Evolutionary conservation across 352 stramenopile genomes (phyloP), one percentile per base, ranked within the genome.

Genomic region (Phytophthora nicotianae): DNA sequence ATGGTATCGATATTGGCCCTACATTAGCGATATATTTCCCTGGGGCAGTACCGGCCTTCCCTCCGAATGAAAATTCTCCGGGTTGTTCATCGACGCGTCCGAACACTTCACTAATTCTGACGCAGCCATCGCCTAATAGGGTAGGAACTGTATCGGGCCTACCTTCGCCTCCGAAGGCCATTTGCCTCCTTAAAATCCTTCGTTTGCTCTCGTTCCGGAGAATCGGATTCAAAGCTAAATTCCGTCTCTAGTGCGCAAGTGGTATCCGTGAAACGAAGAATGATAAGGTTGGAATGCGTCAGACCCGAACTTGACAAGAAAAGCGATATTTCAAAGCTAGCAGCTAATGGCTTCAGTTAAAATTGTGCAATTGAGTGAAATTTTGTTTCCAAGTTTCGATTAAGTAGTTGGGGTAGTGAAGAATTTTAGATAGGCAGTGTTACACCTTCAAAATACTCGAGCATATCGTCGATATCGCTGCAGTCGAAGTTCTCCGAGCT

Each of bases 361-460:
- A n/a, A n/a, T n/a, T n/a, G n/a, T n/a, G n/a, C n/a, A n/a, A n/a
- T n/a, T n/a, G n/a, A n/a, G n/a, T n/a, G n/a, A n/a, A 16, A 19
- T 32, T 50, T 35, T 53, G 5, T 55, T 43, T 54, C 62, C 19
- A 3, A 20, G 7, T 33, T 47, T 50, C 37, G 43, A 42, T 60
- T 37, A 40, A 45, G 21, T n/a, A 46, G 0, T 38, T 58, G 8
- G 16, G 21, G 16, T n/a, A 11, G 2, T 27, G 20, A 4, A 17
- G 24, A 29, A 7, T 29, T 29, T 76, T 74, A 88, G 38, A 90
- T 76, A n/a, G 79, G 77, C 29, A 91, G 52, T 1, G 70, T 81
- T 16, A 92, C 70, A 50, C 69, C 70, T 60, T 90, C 77, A 67
- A 90, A 90, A 68, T 88, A 92, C 58, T 90, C 83, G 42, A 89